Evolutionary conservation across 2,329 filamentous ascomycete species (phyloP), one percentile per base, ranked within the genome.

Genomic region (Scedosporium aurantiacum): DNA sequence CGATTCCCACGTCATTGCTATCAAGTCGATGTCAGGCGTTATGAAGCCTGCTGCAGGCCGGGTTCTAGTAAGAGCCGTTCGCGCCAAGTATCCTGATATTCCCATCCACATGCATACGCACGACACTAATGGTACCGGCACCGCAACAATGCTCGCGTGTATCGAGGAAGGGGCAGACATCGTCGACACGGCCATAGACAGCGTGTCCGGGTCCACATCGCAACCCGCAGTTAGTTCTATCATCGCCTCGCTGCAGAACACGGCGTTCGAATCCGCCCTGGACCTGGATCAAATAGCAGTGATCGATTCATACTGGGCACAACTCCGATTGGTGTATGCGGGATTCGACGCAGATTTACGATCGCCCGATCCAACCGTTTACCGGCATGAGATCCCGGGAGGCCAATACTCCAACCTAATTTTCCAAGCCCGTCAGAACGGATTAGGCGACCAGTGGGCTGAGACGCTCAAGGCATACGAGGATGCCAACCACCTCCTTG

Each of bases 401-500:
- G 94, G 94, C 66, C 94, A 99, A 78, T 82, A 99, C 68, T 97
- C 94, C 78, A 99, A 99, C 81, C 88, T 99, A 80, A 97, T 99
- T 85, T 99, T 99, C 89, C 94, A 99, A 77, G 94, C 94, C 63
- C 87, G 90, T 41, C 92, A 97, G 76, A 87, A 97, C 66, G 94
- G 94, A 71, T 88, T 99, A 25, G 94, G 94, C 70, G 87, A 91
- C 65, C 91, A 97, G 77, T 99, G 94, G 94, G 88, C 92, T 16
- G 90, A 97, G 79, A 99, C 94, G 63, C 99, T 99, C 87, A 97
- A 97, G 82, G 93, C 94, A 0, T 99, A 99, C 75, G 93, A 97
- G 75, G 86, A 96, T 67, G 94, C 94, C 74, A 99, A 99, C 73
- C 89, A 95, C 67, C 83, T 99, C 59, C 89, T 99, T 41, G 94